Evolutionary conservation across 805 yeast species (phyloP), one percentile per base, ranked within the genome.

Genomic region (Lachancea sp.): DNA sequence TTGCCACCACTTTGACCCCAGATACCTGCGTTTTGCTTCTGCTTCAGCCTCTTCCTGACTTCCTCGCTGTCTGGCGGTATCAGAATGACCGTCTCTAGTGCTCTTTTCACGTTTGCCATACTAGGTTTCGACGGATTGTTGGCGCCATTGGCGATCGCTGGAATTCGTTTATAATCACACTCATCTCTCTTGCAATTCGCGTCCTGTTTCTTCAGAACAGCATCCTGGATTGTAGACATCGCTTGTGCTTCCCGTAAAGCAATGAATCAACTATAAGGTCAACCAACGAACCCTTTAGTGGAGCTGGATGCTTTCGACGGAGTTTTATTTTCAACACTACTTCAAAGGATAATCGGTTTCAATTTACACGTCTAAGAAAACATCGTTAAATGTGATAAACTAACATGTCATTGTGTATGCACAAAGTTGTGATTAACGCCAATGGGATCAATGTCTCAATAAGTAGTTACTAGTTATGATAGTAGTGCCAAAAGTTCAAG

Each of bases 1-100:
- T 49, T 50, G 23, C 49, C 45, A 33, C 46, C 43, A 3, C 40
- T 36, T 17, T 42, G 47, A 7, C 45, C 42, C 51, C 53, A 33
- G 8, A 23, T 12, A 11, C 42, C 36, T 11, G 21, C 18, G 11
- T 18, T 18, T 7, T 12, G 17, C 7, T 12, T 13, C 17, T 23
- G 29, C 15, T n/a, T 24, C 17, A 34, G 17, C 21, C 34, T 26
- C 18, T 15, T 22, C 16, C 29, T n/a, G 15, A 40, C 38, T 21
- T 8, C 38, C n/a, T 26, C 38, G 19, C 34, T 40, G 9, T 34
- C 38, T 12, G 42, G 21, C 15, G 36, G 21, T 19, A 24, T 35
- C 16, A 36, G 16, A 12, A 25, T 5, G 2, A 36, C 22, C 13
- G 37, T 28, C 15, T 40, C 46, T 3, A 32, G 29, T 17, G 40